Percentiles rank a stretch among this genome's conserved stretches.
phyloP scores from a whole-genome alignment of 176 grass and related monocot species.

The Stipa capillata region DNA sequence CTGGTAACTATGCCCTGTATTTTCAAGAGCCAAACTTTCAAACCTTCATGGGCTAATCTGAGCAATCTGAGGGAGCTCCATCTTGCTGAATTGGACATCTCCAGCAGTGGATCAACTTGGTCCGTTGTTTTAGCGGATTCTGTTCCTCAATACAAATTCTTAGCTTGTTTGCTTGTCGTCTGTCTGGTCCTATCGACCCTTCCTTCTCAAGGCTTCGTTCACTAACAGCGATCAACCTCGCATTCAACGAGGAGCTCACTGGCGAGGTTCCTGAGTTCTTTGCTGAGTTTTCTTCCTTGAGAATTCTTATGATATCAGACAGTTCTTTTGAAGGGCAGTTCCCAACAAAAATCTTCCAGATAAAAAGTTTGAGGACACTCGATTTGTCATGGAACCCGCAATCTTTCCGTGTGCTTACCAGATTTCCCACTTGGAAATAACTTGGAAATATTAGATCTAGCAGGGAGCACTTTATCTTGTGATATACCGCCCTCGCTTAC shows the following conservation, averaged over 20 bases:
- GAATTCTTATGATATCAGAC: neutral
- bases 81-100: neutral
- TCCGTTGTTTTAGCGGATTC: neutral
- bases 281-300: neutral
- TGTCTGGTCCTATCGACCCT: slow-evolving; percentile 5
- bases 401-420: neutral
- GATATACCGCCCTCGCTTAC: neutral
- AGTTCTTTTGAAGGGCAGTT: neutral
- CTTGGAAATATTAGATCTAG: neutral
- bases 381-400: neutral
- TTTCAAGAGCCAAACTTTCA: neutral
- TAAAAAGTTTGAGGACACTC: neutral
- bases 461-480: neutral
- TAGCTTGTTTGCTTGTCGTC: neutral
- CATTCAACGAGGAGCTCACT: neutral
- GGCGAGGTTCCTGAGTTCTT: neutral
- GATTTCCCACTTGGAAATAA: neutral
- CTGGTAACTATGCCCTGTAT: neutral
- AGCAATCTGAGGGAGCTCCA: slow-evolving; percentile 21
- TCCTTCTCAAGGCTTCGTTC: neutral
- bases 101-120: neutral
- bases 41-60: neutral
- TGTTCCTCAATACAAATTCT: slow-evolving; percentile 7
- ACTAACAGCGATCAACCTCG: neutral
- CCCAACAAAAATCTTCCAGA: slow-evolving; percentile 9